These are phyloP conservation scores for Gaultheria prostrata DNA, from an alignment of 148 eudicot genomes.

Conservation along the genomic window DNA sequence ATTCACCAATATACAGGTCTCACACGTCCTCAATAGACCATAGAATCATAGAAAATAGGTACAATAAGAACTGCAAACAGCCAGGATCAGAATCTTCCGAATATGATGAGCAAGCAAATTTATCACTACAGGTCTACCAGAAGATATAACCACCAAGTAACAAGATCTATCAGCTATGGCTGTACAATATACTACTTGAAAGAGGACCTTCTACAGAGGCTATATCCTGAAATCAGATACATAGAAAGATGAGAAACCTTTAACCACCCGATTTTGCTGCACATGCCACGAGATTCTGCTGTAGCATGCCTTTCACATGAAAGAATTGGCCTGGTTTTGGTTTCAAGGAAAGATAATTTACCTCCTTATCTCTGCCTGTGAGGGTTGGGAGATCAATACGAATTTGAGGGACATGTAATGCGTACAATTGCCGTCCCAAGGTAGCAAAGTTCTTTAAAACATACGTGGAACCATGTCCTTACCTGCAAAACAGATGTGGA, in stretches of 20 bases:
- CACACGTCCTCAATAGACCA: background rate
- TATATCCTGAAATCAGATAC: background rate
- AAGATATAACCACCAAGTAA: constrained; percentile 1
- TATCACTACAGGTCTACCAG: background rate
- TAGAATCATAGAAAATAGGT: background rate
- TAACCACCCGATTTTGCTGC: background rate
- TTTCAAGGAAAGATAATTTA: background rate
- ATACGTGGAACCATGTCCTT: constrained; percentile 73
- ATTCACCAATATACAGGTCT: background rate
- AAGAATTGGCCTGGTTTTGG: background rate
- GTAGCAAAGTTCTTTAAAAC: constrained; percentile 88
- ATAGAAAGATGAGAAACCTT: background rate
- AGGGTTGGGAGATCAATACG: constrained; percentile 87
- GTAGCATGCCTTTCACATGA: background rate
- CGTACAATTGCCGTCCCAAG: constrained; percentile 67
- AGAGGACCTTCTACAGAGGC: background rate
- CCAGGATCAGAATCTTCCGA: background rate
- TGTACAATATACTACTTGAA: background rate
- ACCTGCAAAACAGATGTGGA: constrained; percentile 48
- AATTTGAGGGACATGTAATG: constrained; percentile 89
- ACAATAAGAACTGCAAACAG: background rate
- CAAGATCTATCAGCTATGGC: constrained; percentile 13
- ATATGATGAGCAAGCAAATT: background rate
- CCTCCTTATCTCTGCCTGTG: constrained; percentile 80
- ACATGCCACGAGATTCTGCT: no score